Conservation (phyloP, 2,329 filamentous ascomycete genomes). For the Raffaelea arxii region DNA sequence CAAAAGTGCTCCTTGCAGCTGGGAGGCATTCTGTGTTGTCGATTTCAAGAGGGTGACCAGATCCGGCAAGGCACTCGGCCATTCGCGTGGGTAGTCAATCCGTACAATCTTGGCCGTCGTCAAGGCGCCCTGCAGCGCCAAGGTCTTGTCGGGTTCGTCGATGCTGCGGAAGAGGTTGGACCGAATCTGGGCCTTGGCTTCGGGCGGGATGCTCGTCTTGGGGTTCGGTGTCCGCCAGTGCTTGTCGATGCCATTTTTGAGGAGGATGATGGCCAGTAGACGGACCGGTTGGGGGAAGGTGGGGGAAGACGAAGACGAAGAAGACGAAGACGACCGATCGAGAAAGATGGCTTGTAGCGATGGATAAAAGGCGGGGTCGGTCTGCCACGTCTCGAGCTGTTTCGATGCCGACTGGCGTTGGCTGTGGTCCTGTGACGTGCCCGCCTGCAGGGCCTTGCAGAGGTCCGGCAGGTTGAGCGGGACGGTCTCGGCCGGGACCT, state of each 20-base stretch:
- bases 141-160: conserved; percentile 61
- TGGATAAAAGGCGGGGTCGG: conserved; percentile 54
- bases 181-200: conserved; percentile 71
- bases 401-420: conserved; percentile 59
- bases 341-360: conserved; percentile 49
- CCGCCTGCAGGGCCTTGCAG: conserved; percentile 52
- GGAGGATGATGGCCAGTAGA: conserved; percentile 82
- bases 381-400: conserved; percentile 65
- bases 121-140: conserved; percentile 82
- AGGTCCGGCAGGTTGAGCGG: conserved; percentile 57
- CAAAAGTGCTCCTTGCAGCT: conserved; percentile 62
- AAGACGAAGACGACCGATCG: conserved; percentile 23
- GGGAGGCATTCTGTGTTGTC: conserved; percentile 51
- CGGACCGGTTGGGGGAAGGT: conserved; percentile 68
- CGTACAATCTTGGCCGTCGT: conserved; percentile 80
- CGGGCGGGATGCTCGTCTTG: conserved; percentile 58
- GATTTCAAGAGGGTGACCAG: conserved; percentile 53
- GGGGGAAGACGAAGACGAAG: conserved; percentile 73
- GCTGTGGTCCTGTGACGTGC: conserved; percentile 50
- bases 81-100: conserved; percentile 81
- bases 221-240: conserved; percentile 62
- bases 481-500: conserved; percentile 73
- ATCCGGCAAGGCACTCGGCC: conserved; percentile 55
- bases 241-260: conserved; percentile 94
- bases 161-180: conserved; percentile 66